These are phyloP conservation scores for Chaetomiaceae sp. DNA, from an alignment of 2,329 filamentous ascomycete genomes.

Conservation along the genomic window DNA sequence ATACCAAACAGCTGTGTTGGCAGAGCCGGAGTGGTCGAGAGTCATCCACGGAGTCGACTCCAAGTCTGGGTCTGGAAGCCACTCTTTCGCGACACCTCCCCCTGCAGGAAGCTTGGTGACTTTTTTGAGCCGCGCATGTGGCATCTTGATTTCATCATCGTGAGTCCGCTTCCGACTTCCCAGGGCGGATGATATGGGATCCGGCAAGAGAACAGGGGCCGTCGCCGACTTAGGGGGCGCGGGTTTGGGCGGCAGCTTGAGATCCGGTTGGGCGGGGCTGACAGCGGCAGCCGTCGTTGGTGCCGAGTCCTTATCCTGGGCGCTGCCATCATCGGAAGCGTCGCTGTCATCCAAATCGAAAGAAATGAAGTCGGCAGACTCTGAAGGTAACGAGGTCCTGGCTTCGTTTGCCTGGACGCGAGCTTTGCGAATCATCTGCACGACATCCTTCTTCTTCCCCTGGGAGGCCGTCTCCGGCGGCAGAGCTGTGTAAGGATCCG, in stretches of 20 bases:
- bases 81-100: conserved; percentile 48
- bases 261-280: background rate
- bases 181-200: conserved; percentile 42
- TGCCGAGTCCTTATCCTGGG: conserved; percentile 4
- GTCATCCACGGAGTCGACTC: conserved; percentile 59
- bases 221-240: conserved; percentile 17
- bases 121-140: conserved; percentile 50
- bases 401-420: conserved; percentile 54
- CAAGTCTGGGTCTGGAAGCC: conserved; percentile 42
- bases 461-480: conserved; percentile 67
- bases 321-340: conserved; percentile 32
- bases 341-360: conserved; percentile 64
- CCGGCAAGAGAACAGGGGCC: conserved; percentile 23
- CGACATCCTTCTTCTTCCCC: conserved; percentile 77
- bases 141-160: conserved; percentile 61
- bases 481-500: conserved; percentile 84
- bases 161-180: conserved; percentile 70
- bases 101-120: conserved; percentile 44
- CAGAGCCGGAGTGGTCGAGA: conserved; percentile 49
- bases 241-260: conserved; percentile 2
- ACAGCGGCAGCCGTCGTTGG: background rate
- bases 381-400: conserved; percentile 47
- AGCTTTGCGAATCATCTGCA: conserved; percentile 87
- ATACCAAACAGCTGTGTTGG: conserved; percentile 54
- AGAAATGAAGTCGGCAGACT: conserved; percentile 83